phyloP scores from a whole-genome alignment of 345 rosid species.

The Brassica rapa region DNA sequence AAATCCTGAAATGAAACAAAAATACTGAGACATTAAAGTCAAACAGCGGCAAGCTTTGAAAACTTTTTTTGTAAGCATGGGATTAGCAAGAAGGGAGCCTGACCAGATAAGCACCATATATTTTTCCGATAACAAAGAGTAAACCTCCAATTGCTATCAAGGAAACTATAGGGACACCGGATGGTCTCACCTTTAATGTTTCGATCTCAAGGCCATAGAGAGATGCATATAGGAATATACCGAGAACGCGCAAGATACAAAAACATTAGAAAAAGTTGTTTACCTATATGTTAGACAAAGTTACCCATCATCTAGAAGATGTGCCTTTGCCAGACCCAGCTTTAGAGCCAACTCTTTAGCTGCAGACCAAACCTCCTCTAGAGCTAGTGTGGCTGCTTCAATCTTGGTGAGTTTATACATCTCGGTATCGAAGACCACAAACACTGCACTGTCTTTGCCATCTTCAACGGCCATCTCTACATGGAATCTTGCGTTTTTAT shows the following conservation, averaged over 20 bases:
- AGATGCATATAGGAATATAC: neutral
- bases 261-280: neutral
- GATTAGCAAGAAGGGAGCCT: conserved; percentile 37
- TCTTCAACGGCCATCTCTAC: too few species aligned
- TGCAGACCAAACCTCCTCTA: conserved; percentile 75
- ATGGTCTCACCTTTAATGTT: conserved; percentile 50
- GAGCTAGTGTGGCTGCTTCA: conserved; percentile 47
- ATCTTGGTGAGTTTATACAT: too few species aligned
- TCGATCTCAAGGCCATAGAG: conserved; percentile 7
- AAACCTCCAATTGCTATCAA: conserved; percentile 76
- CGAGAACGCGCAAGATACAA: neutral
- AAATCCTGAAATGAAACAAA: conserved; percentile 42
- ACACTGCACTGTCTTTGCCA: too few species aligned
- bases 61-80: neutral
- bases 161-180: conserved; percentile 44
- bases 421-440: too few species aligned
- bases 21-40: neutral
- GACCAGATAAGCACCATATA: conserved; percentile 76
- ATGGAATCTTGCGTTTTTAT: too few species aligned
- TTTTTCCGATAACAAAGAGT: conserved; percentile 72
- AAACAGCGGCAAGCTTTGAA: neutral
- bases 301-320: conserved; percentile 52
- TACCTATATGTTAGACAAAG: conserved; percentile 71
- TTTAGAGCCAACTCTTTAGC: conserved; percentile 77
- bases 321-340: conserved; percentile 51